Percentiles rank a stretch among this genome's conserved stretches.
phyloP scores from a whole-genome alignment of 192 early-diverging fungal species.

The Glomus cerebriforme region DNA sequence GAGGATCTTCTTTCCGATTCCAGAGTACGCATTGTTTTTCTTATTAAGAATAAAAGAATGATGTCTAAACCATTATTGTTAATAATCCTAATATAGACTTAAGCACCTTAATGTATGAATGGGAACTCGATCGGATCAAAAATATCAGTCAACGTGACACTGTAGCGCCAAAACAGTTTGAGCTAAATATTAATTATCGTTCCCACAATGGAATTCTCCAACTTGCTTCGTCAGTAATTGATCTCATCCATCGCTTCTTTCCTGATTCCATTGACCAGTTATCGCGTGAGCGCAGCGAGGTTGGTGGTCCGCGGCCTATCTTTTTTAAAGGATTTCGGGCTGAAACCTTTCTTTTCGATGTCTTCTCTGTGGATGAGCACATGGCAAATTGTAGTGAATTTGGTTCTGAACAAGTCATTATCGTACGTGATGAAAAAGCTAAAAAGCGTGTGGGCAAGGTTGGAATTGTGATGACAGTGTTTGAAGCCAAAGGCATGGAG shows the following conservation, averaged over 20 bases:
- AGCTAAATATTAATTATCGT: constrained; percentile 18
- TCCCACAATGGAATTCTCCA: constrained; percentile 24
- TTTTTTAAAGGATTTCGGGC: background rate
- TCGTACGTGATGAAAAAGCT: constrained; percentile 23
- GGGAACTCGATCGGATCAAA: constrained; percentile 13
- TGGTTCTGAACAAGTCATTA: constrained; percentile 12
- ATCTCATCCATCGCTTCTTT: constrained; percentile 8
- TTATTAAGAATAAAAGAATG: background rate
- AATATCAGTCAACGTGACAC: background rate
- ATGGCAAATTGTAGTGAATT: background rate
- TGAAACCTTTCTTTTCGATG: background rate
- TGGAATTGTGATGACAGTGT: constrained; percentile 20
- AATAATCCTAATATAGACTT: background rate
- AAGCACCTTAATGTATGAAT: constrained; percentile 6
- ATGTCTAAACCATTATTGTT: background rate
- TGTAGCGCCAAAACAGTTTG: constrained; percentile 3
- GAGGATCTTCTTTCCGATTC: constrained; percentile 30
- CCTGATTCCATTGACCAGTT: constrained; percentile 21
- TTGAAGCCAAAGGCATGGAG: constrained; percentile 20
- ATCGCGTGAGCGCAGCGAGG: background rate
- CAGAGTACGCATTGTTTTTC: constrained; percentile 14
- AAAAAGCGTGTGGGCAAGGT: background rate
- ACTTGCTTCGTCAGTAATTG: constrained; percentile 14
- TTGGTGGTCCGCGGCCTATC: constrained; percentile 20
- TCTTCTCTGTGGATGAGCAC: background rate